These are phyloP conservation scores for Aspergillus kassunensis DNA, from an alignment of 495 filamentous ascomycete genomes.

Conservation along the genomic window DNA sequence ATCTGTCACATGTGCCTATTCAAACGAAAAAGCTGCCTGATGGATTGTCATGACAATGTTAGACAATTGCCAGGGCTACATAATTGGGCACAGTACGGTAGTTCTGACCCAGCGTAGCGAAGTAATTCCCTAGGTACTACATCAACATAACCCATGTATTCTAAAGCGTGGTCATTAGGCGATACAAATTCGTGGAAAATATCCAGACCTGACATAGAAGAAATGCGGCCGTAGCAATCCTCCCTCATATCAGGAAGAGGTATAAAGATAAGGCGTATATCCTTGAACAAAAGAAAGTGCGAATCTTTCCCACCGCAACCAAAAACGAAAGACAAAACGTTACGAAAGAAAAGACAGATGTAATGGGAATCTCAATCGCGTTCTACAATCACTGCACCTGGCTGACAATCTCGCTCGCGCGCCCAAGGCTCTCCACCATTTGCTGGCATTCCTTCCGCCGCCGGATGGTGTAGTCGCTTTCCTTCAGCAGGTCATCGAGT, in stretches of 20 bases:
- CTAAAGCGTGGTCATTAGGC: conserved; percentile 24
- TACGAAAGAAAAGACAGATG: conserved; percentile 4
- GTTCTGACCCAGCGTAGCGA: too few relatives aligned
- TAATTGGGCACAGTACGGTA: not conserved
- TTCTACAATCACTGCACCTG: conserved; percentile 72
- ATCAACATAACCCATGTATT: conserved; percentile 15
- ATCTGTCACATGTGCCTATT: not conserved
- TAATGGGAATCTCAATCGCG: conserved; percentile 14
- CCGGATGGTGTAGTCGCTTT: conserved; percentile 94
- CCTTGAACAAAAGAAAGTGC: conserved; percentile 7
- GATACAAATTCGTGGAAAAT: conserved; percentile 25
- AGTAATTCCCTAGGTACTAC: too few relatives aligned
- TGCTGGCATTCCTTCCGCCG: conserved; percentile 97
- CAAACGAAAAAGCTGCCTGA: not conserved
- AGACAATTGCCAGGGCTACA: not conserved
- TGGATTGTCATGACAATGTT: not conserved
- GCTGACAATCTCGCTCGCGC: conserved; percentile 93
- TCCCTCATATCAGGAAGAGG: conserved; percentile 16
- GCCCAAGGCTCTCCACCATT: conserved; percentile 90
- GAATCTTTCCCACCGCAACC: conserved; percentile 10
- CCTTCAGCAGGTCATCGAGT: conserved; percentile 91
- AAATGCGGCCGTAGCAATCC: conserved; percentile 14
- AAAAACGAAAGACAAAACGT: conserved; percentile 4
- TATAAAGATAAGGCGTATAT: conserved; percentile 19
- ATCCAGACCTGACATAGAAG: conserved; percentile 17